A percentile compares a stretch with the other conserved stretches of the same genome.
Conservation (phyloP, 257 asterid species). For the Solanum pinnatisectum region DNA sequence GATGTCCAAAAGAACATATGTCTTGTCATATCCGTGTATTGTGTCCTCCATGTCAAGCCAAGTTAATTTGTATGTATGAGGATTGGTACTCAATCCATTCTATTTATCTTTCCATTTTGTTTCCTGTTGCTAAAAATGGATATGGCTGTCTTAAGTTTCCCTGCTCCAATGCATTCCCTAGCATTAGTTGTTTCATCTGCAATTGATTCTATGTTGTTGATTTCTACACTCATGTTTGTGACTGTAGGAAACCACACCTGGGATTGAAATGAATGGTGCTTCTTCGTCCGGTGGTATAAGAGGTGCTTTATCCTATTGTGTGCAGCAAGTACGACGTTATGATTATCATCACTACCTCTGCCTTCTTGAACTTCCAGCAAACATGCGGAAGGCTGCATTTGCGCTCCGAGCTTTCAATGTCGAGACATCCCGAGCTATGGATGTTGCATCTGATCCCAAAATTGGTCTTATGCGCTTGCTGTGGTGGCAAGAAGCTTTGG, state of each 20-base stretch:
- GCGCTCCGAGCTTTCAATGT: conserved; percentile 84
- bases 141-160: background rate
- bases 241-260: background rate
- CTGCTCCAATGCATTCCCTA: background rate
- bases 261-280: conserved; percentile 35
- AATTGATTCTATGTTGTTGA: background rate
- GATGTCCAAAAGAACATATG: background rate
- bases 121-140: background rate
- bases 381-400: conserved; percentile 79
- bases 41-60: background rate
- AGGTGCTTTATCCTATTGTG: conserved; percentile 75
- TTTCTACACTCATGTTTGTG: background rate
- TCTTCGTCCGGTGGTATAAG: conserved; percentile 35
- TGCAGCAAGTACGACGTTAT: conserved; percentile 83
- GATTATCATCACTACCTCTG: conserved; percentile 95
- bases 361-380: conserved; percentile 89
- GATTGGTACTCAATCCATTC: background rate
- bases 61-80: background rate
- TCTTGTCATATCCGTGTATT: background rate
- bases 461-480: conserved; percentile 91
- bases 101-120: background rate
- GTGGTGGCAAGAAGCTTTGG: conserved; percentile 97
- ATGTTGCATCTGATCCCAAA: conserved; percentile 86
- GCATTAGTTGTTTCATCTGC: background rate
- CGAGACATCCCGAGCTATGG: conserved; percentile 90